phyloP scores from a whole-genome alignment of 495 filamentous ascomycete genomes.

The Penicillium antarcticum region DNA sequence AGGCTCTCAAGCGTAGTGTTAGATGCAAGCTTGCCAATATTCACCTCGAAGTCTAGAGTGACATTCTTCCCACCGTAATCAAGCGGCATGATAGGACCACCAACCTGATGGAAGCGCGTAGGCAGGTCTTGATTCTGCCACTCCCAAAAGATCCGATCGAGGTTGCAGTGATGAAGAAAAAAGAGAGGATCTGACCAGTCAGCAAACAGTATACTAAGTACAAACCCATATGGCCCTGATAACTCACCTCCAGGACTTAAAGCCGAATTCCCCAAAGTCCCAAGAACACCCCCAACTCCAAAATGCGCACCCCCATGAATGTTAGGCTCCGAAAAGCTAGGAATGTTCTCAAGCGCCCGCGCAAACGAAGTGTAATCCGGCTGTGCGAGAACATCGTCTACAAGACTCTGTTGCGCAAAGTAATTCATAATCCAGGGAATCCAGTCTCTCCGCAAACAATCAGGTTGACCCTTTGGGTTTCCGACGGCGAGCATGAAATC shows the following conservation, averaged over 20 bases:
- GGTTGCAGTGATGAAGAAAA: conserved; percentile 50
- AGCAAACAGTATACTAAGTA: not conserved
- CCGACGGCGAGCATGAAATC: conserved; percentile 12
- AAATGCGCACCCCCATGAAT: conserved; percentile 19
- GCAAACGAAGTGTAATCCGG: conserved; percentile 20
- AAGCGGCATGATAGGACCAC: conserved; percentile 14
- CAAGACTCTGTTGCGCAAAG: conserved; percentile 16
- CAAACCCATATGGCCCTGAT: not conserved
- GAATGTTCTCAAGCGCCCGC: conserved; percentile 19
- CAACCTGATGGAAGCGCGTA: conserved; percentile 16
- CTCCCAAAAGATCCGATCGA: conserved; percentile 53
- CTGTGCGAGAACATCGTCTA: conserved; percentile 19
- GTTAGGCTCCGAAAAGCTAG: conserved; percentile 13
- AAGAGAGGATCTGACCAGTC: conserved; percentile 44
- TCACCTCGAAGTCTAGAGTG: conserved; percentile 16
- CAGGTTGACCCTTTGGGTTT: conserved; percentile 3
- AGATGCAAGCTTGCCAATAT: conserved; percentile 15
- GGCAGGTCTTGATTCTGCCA: conserved; percentile 48
- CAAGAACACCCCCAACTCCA: conserved; percentile 17
- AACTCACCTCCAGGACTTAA: conserved; percentile 17
- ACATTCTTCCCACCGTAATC: conserved; percentile 18
- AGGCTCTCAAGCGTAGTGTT: conserved; percentile 13
- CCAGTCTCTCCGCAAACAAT: conserved; percentile 18
- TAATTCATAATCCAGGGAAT: conserved; percentile 24
- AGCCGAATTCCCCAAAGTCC: conserved; percentile 14